Conservation (phyloP, 2,329 filamentous ascomycete species). For the Aspergillus carbonarius region DNA sequence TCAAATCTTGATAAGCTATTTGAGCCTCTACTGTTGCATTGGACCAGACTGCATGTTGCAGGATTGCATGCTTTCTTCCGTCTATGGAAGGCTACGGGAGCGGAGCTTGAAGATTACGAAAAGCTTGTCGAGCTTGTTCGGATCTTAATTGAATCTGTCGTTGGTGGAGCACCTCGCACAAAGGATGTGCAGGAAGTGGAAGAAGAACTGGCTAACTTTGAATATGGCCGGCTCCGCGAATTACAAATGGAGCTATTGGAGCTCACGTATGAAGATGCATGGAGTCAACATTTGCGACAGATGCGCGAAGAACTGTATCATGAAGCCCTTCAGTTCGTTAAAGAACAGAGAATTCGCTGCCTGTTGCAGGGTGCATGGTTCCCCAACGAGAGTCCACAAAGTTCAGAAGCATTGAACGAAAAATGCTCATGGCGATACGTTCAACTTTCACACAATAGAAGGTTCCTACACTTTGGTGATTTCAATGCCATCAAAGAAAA, state of each 20-base stretch:
- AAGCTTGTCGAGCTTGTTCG: conserved; percentile 90
- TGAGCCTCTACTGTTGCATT: conserved; percentile 83
- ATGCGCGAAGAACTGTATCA: conserved; percentile 89
- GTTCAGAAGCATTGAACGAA: conserved; percentile 47
- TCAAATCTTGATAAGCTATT: conserved; percentile 84
- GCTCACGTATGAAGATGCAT: conserved; percentile 88
- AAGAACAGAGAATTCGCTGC: conserved; percentile 91
- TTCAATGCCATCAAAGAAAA: conserved; percentile 66
- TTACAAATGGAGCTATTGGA: conserved; percentile 93
- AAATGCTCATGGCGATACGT: conserved; percentile 71
- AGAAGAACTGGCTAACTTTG: conserved; percentile 82
- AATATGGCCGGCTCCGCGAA: conserved; percentile 73
- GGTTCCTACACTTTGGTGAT: conserved; percentile 86
- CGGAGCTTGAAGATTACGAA: conserved; percentile 81
- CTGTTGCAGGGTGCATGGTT: conserved; percentile 92
- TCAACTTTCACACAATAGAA: conserved; percentile 83
- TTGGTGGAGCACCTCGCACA: conserved; percentile 76
- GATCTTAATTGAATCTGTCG: conserved; percentile 84
- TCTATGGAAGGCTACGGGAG: conserved; percentile 87
- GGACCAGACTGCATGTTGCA: conserved; percentile 85
- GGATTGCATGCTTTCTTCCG: conserved; percentile 85
- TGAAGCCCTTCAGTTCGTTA: conserved; percentile 92
- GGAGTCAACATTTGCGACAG: conserved; percentile 85
- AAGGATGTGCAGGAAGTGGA: conserved; percentile 86
- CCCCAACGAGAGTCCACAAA: conserved; percentile 53